phyloP scores from a whole-genome alignment of 441 rosid species.

The Euphorbia schlechtendalii region DNA sequence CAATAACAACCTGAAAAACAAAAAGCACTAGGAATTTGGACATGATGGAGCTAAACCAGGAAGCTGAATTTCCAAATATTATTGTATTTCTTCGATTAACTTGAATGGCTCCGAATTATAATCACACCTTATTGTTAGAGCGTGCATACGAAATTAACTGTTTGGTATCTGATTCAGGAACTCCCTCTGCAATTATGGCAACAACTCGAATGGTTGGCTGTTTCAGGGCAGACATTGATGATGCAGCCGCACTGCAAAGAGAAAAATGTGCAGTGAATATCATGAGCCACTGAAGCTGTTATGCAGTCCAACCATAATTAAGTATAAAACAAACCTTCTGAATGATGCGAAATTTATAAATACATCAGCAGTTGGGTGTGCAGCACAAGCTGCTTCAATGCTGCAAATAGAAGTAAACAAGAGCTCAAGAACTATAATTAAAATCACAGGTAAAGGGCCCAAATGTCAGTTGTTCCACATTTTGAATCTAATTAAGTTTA shows the following conservation, averaged over 20 bases:
- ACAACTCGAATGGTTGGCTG: conserved; percentile 92
- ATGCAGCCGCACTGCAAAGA: conserved; percentile 81
- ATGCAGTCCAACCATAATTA: conserved; percentile 1
- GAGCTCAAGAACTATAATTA: too few relatives aligned
- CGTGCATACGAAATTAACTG: conserved; percentile 87
- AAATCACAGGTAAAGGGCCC: too few relatives aligned
- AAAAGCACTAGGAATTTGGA: conserved; percentile 17
- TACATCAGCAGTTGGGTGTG: conserved; percentile 95
- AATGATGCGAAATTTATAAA: conserved; percentile 92
- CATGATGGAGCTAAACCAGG: background rate
- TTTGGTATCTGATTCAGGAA: conserved; percentile 90
- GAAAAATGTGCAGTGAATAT: conserved; percentile 4
- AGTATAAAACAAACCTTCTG: conserved; percentile 47
- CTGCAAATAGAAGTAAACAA: conserved; percentile 49
- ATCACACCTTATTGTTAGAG: conserved; percentile 75
- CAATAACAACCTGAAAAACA: conserved; percentile 73
- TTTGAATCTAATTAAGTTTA: background rate
- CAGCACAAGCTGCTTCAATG: conserved; percentile 78
- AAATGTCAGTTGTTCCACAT: background rate
- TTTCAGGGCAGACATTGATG: conserved; percentile 90
- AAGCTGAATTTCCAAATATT: conserved; percentile 1
- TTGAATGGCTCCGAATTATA: conserved; percentile 5
- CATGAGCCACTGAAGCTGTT: background rate
- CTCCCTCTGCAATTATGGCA: conserved; percentile 97
- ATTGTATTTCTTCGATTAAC: conserved; percentile 16